Conservation (phyloP, 2,329 filamentous ascomycete species). For the Colletotrichum navitas region DNA sequence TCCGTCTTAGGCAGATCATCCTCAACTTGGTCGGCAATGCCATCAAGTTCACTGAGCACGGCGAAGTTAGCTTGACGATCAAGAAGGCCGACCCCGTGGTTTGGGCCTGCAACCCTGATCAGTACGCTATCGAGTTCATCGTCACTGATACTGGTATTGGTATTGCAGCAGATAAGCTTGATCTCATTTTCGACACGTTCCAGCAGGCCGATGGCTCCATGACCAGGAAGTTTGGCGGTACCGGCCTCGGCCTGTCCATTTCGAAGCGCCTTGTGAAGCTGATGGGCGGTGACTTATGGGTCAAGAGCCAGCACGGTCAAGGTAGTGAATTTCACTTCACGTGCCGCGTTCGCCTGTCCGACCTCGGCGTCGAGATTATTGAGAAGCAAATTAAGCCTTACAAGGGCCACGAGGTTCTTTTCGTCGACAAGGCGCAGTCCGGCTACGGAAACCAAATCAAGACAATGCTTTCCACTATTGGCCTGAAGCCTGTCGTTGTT, state of each 20-base stretch:
- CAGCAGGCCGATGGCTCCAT: slow-evolving; percentile 98
- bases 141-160: slow-evolving; percentile 97
- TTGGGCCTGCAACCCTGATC: slow-evolving; percentile 74
- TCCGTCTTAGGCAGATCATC: slow-evolving; percentile 96
- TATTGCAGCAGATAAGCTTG: slow-evolving; percentile 93
- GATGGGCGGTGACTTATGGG: slow-evolving; percentile 97
- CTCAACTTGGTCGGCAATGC: slow-evolving; percentile 97
- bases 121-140: slow-evolving; percentile 95
- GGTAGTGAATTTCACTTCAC: slow-evolving; percentile 98
- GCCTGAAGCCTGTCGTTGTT: slow-evolving; percentile 87
- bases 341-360: slow-evolving; percentile 87
- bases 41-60: slow-evolving; percentile 98
- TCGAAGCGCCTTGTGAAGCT: slow-evolving; percentile 94
- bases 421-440: slow-evolving; percentile 92
- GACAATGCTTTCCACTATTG: slow-evolving; percentile 81
- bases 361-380: slow-evolving; percentile 82
- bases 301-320: slow-evolving; percentile 90
- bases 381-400: slow-evolving; percentile 90
- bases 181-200: slow-evolving; percentile 98
- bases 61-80: slow-evolving; percentile 96
- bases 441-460: slow-evolving; percentile 81
- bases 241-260: slow-evolving; percentile 92
- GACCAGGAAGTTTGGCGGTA: slow-evolving; percentile 95
- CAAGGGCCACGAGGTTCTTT: slow-evolving; percentile 90
- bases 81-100: slow-evolving; percentile 73